Evolutionary conservation across 148 eudicot genomes (phyloP), one percentile per base, ranked within the genome.

Genomic region (Silene latifolia): DNA sequence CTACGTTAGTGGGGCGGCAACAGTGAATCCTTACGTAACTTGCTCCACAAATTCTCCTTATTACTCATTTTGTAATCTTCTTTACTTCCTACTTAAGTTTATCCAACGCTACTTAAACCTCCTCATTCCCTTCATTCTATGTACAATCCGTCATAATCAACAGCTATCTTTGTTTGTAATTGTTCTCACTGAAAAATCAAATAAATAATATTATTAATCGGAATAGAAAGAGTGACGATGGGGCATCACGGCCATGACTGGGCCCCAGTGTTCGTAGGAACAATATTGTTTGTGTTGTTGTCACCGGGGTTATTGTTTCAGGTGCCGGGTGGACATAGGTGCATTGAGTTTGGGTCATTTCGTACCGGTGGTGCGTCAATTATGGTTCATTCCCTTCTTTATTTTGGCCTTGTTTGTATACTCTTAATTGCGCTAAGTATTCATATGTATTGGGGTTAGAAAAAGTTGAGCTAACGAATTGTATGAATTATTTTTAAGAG

Each of bases 231-330:
- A 32, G 35, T 2, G 35, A 32, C 35, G 29, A 32, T 80, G 83
- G 83, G 83, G 14, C 83, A 80, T 25, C 76, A 80, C 54, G 77
- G 72, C 3, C 81, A 78, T 64, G 84, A 84, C 12, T 84, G 87
- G 84, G 84, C 78, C 15, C 84, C 87, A 3, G 84, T 84, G 29
- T 81, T 85, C 10, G 85, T 85, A 46, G 81, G 86, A 3, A 78
- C 82, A 71, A 56, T 86, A 27, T 80, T 88, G 58, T 88, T 88
- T 63, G 83, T 86, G 71, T 69, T 88, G 75, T 72, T 88, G 0
- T 58, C 89, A 46, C 89, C 91, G 2, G 91, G 91, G 61, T 60
- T 88, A 68, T 74, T 88, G 20, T 88, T 88, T 57, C 91, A 85
- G 54, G 76, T 88, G 20, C 91, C 91, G 0, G 91, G 86, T 15